These are phyloP conservation scores for Inonotus obliquus DNA, from an alignment of 1,284 basidiomycete species.

Conservation along the genomic window DNA sequence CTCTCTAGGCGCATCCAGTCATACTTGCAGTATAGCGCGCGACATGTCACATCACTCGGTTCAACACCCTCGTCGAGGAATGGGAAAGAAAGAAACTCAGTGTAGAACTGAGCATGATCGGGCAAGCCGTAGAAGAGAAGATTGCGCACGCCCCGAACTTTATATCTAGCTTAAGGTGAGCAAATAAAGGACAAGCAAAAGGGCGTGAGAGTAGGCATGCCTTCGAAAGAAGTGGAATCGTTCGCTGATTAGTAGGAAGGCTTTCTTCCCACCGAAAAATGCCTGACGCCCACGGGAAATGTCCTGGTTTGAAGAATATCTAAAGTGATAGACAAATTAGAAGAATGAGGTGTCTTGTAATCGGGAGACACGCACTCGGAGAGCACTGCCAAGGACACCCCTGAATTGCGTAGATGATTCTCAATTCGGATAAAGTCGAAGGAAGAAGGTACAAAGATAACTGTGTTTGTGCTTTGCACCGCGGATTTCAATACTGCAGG, in stretches of 20 bases:
- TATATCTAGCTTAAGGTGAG: conserved; percentile 56
- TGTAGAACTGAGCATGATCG: conserved; percentile 87
- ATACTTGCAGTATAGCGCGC: conserved; percentile 81
- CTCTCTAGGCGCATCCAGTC: conserved; percentile 86
- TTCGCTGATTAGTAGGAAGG: conserved; percentile 89
- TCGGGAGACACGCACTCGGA: conserved; percentile 68
- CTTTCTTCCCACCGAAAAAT: conserved; percentile 87
- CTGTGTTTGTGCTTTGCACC: conserved; percentile 83
- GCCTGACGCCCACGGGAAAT: conserved; percentile 90
- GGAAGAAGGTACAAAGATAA: conserved; percentile 90
- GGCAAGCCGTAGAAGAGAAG: conserved; percentile 92
- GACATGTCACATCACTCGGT: conserved; percentile 70
- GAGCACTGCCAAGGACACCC: conserved; percentile 76
- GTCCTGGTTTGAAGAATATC: conserved; percentile 90
- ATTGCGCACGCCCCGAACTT: conserved; percentile 87
- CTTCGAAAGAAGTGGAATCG: conserved; percentile 97
- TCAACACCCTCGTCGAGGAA: conserved; percentile 84
- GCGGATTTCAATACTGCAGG: conserved; percentile 85
- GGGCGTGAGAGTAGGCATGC: conserved; percentile 31
- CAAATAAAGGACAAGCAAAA: not conserved
- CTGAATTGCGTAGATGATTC: conserved; percentile 76
- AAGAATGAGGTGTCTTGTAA: conserved; percentile 1
- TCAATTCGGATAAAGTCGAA: conserved; percentile 95
- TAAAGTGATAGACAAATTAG: conserved; percentile 27
- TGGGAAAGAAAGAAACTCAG: conserved; percentile 82